A percentile compares a stretch with the other conserved stretches of the same genome.
phyloP scores from a whole-genome alignment of 768 basidiomycete species.

The Sporobolomyces roseus region DNA sequence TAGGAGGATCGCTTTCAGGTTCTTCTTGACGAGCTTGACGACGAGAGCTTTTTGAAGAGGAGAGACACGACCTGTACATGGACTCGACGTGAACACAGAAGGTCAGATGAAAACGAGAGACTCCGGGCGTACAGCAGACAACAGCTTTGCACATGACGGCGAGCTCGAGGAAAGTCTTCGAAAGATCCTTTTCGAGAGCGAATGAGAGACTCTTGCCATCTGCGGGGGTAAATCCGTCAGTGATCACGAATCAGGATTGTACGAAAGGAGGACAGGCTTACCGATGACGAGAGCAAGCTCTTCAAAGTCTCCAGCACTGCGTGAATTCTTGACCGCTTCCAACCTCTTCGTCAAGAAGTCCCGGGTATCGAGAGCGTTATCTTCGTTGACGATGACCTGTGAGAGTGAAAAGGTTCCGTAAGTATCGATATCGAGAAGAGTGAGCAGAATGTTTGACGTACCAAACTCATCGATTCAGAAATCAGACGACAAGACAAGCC shows the following conservation, averaged over 20 bases:
- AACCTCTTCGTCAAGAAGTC: slow-evolving; percentile 85
- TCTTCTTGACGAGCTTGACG: slow-evolving; percentile 88
- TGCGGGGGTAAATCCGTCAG: not conserved
- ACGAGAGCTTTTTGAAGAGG: slow-evolving; percentile 94
- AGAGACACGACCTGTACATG: slow-evolving; percentile 76
- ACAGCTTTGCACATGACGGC: slow-evolving; percentile 99
- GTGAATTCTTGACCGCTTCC: slow-evolving; percentile 86
- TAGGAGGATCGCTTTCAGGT: slow-evolving; percentile 85
- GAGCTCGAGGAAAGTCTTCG: slow-evolving; percentile 83
- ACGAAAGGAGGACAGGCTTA: slow-evolving; percentile 52
- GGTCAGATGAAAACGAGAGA: not conserved
- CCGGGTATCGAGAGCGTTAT: slow-evolving; percentile 70
- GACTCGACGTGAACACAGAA: not conserved
- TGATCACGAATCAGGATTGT: not conserved
- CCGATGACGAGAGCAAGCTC: slow-evolving; percentile 93
- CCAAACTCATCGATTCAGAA: slow-evolving; percentile 97
- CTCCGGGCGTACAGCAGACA: slow-evolving; percentile 72
- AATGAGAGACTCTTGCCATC: slow-evolving; percentile 82
- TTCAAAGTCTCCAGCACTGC: slow-evolving; percentile 84
- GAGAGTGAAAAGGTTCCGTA: not conserved
- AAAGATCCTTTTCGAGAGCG: slow-evolving; percentile 87
- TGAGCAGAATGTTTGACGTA: slow-evolving; percentile 48
- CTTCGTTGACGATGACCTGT: slow-evolving; percentile 92
- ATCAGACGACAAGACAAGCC: slow-evolving; percentile 96
- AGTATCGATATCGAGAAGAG: not conserved